Percentiles rank a stretch among this genome's conserved stretches.
phyloP scores from a whole-genome alignment of 2,329 filamentous ascomycete species.

The Aspergillus flavus region DNA sequence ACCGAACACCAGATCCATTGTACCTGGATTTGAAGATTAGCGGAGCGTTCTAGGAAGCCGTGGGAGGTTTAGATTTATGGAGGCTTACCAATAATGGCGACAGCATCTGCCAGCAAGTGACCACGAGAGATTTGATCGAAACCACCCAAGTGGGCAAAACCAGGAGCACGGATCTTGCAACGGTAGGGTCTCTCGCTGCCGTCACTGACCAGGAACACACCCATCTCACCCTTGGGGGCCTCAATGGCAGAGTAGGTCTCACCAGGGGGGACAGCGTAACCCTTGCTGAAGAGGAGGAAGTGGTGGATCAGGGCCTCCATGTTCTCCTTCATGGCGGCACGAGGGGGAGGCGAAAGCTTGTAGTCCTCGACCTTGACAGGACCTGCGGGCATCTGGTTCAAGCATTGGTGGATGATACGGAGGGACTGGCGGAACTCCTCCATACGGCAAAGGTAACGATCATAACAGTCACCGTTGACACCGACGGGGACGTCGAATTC shows the following conservation, averaged over 20 bases:
- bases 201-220: conserved; percentile 93
- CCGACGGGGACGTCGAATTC: conserved; percentile 98
- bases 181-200: conserved; percentile 95
- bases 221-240: conserved; percentile 99
- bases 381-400: conserved; percentile 97
- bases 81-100: conserved; percentile 77
- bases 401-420: conserved; percentile 96
- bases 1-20: conserved; percentile 89
- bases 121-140: conserved; percentile 94
- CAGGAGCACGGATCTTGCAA: conserved; percentile 95
- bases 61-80: neutral
- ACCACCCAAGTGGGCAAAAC: conserved; percentile 90
- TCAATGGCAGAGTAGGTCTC: conserved; percentile 98
- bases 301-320: conserved; percentile 99
- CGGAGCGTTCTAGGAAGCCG: neutral
- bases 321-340: conserved; percentile 99
- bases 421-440: conserved; percentile 98
- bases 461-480: conserved; percentile 97
- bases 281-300: conserved; percentile 98
- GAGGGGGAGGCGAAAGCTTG: conserved; percentile 95
- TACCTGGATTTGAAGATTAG: conserved; percentile 42
- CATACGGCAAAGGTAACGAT: conserved; percentile 98
- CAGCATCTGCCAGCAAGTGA: conserved; percentile 92
- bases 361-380: conserved; percentile 97
- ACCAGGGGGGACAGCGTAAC: conserved; percentile 92